These are phyloP conservation scores for Gymnopilus dilepis DNA, from an alignment of 768 basidiomycete genomes.

Conservation along the genomic window DNA sequence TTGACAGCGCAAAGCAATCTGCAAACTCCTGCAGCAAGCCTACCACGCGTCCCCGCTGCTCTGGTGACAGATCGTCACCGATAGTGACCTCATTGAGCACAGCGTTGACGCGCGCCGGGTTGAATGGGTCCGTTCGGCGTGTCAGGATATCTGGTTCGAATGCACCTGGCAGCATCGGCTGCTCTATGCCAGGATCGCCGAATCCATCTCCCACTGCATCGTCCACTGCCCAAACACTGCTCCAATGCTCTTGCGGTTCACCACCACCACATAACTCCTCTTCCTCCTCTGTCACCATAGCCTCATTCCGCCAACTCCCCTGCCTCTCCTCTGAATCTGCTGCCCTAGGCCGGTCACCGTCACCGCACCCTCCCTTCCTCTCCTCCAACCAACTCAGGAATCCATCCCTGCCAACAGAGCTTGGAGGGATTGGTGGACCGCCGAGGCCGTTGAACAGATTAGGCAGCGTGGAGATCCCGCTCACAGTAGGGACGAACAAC, in stretches of 20 bases:
- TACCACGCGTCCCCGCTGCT: slow-evolving; percentile 27
- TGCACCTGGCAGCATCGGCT: background rate
- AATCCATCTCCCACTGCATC: background rate
- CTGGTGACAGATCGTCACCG: slow-evolving; percentile 34
- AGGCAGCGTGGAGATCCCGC: background rate
- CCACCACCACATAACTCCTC: background rate
- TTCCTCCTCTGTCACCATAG: background rate
- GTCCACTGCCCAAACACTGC: slow-evolving; percentile 7
- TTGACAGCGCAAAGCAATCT: slow-evolving; percentile 43
- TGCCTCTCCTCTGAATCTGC: too few species aligned
- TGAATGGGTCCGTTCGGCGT: slow-evolving; percentile 29
- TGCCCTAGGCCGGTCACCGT: too few species aligned
- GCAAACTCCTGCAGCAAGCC: slow-evolving; percentile 36
- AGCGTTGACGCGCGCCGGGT: slow-evolving; percentile 23
- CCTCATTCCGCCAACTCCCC: too few species aligned
- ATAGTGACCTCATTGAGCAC: slow-evolving; percentile 28
- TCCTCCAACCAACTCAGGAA: too few species aligned
- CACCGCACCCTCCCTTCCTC: too few species aligned
- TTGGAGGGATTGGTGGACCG: background rate
- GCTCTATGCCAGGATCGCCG: background rate
- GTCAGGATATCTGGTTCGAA: slow-evolving; percentile 23
- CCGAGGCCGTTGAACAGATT: slow-evolving; percentile 3
- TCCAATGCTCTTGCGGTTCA: background rate
- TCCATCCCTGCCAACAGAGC: too few species aligned
- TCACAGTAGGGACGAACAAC: slow-evolving; percentile 4